Conservation (phyloP, 2,329 filamentous ascomycete species). For the Fusarium continuum region DNA sequence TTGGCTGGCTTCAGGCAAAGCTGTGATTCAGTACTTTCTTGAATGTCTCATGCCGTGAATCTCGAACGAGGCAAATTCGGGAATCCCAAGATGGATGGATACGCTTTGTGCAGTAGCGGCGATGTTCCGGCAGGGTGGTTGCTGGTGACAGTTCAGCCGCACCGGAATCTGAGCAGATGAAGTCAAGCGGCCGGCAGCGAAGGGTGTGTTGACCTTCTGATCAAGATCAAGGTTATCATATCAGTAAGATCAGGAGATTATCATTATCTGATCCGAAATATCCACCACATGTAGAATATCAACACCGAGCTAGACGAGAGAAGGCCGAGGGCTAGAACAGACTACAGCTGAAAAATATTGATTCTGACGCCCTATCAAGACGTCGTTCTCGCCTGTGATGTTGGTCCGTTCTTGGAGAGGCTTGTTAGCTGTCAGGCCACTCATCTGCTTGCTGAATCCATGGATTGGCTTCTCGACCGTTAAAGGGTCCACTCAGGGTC, state of each 20-base stretch:
- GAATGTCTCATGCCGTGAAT: neutral
- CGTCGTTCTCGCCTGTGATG: conserved; percentile 3
- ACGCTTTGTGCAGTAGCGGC: neutral
- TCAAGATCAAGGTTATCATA: conserved; percentile 35
- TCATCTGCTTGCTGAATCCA: neutral
- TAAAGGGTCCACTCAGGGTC: conserved; percentile 19
- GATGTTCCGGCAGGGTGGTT: neutral
- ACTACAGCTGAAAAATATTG: conserved; percentile 8
- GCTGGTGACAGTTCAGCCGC: conserved; percentile 17
- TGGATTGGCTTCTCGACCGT: conserved; percentile 36
- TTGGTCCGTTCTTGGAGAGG: neutral
- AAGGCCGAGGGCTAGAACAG: neutral
- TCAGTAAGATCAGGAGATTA: conserved; percentile 30
- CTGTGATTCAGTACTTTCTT: neutral
- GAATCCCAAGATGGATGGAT: neutral
- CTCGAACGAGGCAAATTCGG: conserved; percentile 13
- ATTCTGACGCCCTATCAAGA: neutral
- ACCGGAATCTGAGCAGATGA: neutral
- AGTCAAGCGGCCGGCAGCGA: neutral
- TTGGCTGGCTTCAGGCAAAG: neutral
- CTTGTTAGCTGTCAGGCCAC: conserved; percentile 14
- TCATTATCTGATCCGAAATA: conserved; percentile 26
- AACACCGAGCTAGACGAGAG: neutral
- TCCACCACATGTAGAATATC: neutral
- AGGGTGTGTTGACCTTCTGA: neutral